Evolutionary conservation across 352 stramenopile genomes (phyloP).

Genomic region (Blastocystis sp.): DNA sequence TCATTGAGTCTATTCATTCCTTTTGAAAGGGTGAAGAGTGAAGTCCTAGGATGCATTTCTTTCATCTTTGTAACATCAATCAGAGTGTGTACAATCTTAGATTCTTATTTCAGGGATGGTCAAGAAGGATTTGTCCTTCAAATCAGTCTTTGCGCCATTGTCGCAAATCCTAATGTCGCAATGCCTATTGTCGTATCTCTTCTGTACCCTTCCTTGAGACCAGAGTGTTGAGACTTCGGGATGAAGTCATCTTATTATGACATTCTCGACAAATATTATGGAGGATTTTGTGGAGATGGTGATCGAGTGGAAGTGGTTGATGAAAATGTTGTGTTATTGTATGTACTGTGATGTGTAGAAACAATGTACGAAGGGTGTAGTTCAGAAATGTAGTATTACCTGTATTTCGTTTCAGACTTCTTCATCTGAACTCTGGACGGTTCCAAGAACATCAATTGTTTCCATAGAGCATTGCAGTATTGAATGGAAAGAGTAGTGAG

Average conservation of each 20-base stretch:
- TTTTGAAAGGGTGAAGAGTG: too few species aligned
- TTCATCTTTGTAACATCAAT: too few species aligned
- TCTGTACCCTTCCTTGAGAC: too few species aligned
- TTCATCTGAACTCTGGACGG: neutral
- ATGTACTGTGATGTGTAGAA: neutral
- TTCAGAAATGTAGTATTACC: slow-evolving; percentile 39
- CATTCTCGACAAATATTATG: slow-evolving; percentile 35
- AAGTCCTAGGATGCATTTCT: too few species aligned
- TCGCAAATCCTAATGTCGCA: too few species aligned
- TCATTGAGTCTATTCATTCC: too few species aligned
- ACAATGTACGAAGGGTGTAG: neutral
- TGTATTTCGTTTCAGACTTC: neutral
- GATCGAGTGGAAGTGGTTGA: slow-evolving; percentile 6
- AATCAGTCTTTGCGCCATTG: too few species aligned
- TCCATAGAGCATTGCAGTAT: slow-evolving; percentile 37
- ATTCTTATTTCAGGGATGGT: too few species aligned
- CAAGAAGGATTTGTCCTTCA: too few species aligned
- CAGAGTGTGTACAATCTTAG: too few species aligned
- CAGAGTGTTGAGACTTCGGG: too few species aligned
- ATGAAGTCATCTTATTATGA: slow-evolving; percentile 60
- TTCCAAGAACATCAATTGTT: slow-evolving; percentile 36
- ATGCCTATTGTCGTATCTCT: too few species aligned
- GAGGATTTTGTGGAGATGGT: slow-evolving; percentile 45
- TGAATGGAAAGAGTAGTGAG: neutral
- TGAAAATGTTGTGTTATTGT: neutral